Evolutionary conservation across 345 rosid genomes (phyloP).

Genomic region (Rubroshorea leprosula): DNA sequence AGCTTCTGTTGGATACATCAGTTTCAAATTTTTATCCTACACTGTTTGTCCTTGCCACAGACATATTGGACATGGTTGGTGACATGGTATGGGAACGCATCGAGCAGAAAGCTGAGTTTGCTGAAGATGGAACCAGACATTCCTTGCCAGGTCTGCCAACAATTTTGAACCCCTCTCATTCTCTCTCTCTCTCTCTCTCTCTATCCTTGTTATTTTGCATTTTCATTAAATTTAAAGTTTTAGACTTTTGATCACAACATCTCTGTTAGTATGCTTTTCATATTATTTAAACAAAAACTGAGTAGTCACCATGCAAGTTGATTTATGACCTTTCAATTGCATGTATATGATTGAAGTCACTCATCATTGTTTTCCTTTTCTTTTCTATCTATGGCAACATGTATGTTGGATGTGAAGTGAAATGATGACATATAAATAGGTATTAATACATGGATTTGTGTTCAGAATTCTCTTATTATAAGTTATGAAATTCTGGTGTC

Average conservation of each 20-base stretch:
- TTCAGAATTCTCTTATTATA: too few relatives aligned
- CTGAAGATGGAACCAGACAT: slow-evolving; percentile 51
- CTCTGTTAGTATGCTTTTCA: neutral
- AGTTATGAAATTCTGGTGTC: neutral
- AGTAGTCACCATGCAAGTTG: too few relatives aligned
- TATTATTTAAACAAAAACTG: too few relatives aligned
- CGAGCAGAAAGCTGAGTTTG: slow-evolving; percentile 69
- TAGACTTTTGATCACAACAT: too few relatives aligned
- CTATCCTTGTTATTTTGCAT: neutral
- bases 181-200: neutral
- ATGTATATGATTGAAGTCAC: too few relatives aligned
- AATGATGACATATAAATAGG: too few relatives aligned
- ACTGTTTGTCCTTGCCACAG: slow-evolving; percentile 74
- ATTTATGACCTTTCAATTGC: too few relatives aligned
- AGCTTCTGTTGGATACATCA: slow-evolving; percentile 89
- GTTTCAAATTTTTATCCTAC: slow-evolving; percentile 89
- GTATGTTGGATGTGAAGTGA: too few relatives aligned
- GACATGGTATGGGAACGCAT: slow-evolving; percentile 92
- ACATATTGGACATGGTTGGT: slow-evolving; percentile 83
- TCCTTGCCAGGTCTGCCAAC: slow-evolving; percentile 51
- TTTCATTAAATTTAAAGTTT: neutral
- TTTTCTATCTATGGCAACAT: too few relatives aligned
- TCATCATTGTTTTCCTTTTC: too few relatives aligned
- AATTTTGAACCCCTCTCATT: neutral
- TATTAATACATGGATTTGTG: too few relatives aligned